Evolutionary conservation across 306 rosid species (phyloP).

Genomic region (Oemleria cerasiformis): DNA sequence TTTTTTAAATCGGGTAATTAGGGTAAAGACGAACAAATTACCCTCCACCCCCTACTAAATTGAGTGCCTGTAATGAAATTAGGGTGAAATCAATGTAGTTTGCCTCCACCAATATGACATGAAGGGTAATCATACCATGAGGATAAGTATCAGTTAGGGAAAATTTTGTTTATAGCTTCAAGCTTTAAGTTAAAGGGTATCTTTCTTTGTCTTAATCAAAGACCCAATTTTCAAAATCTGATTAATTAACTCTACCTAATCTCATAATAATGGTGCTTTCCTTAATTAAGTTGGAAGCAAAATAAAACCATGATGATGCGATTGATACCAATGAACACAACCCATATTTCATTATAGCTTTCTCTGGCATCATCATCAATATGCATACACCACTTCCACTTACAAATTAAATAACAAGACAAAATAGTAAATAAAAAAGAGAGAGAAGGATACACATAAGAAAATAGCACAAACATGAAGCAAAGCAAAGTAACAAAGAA

Average conservation of each 20-base stretch:
- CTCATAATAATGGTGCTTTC: neutral
- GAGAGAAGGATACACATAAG: conserved; percentile 28
- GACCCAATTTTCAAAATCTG: neutral
- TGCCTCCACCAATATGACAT: neutral
- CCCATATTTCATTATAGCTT: conserved; percentile 1
- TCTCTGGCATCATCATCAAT: conserved; percentile 19
- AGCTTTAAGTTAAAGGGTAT: neutral
- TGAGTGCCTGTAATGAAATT: no score
- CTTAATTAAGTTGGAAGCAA: neutral
- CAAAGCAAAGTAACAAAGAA: neutral
- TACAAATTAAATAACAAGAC: neutral
- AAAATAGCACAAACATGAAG: conserved; percentile 34
- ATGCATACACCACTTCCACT: conserved; percentile 23
- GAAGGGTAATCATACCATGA: neutral
- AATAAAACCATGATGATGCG: neutral
- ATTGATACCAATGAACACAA: conserved; percentile 21
- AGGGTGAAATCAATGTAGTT: no score
- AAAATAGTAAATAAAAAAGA: conserved; percentile 5
- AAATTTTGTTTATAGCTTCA: neutral
- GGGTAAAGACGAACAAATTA: neutral
- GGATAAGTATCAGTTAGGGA: neutral
- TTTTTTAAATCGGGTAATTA: no score
- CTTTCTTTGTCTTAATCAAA: conserved; percentile 14
- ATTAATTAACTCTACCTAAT: neutral
- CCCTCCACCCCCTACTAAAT: neutral